Conservation (phyloP, 768 basidiomycete genomes). For the Floccularia luteovirens region DNA sequence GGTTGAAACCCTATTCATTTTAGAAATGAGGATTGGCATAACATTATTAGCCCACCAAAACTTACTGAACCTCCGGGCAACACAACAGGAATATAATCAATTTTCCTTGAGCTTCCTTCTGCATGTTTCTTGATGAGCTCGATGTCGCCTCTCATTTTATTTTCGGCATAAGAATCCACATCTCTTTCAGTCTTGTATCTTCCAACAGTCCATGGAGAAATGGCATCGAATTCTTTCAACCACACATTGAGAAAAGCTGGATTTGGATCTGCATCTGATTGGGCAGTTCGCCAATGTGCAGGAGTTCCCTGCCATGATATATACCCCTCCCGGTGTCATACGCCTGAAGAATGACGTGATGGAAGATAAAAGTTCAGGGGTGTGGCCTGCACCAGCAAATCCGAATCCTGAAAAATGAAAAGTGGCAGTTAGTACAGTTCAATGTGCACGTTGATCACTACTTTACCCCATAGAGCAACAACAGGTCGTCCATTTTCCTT, state of each 20-base stretch:
- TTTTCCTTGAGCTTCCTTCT: slow-evolving; percentile 32
- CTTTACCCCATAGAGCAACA: slow-evolving; percentile 62
- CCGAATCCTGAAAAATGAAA: slow-evolving; percentile 50
- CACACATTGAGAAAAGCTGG: slow-evolving; percentile 61
- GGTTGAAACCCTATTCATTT: slow-evolving; percentile 52
- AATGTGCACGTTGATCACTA: background rate
- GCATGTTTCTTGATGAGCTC: slow-evolving; percentile 49
- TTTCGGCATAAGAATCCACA: slow-evolving; percentile 56
- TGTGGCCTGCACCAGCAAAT: slow-evolving; percentile 51
- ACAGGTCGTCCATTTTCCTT: slow-evolving; percentile 65
- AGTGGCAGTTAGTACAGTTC: background rate
- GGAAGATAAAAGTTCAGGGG: slow-evolving; percentile 48
- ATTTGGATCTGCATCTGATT: slow-evolving; percentile 63
- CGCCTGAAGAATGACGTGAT: slow-evolving; percentile 51
- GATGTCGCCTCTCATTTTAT: slow-evolving; percentile 57
- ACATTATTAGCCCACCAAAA: slow-evolving; percentile 10
- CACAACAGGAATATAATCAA: slow-evolving; percentile 82
- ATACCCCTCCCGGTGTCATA: slow-evolving; percentile 65
- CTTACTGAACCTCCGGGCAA: slow-evolving; percentile 78
- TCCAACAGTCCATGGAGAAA: slow-evolving; percentile 82
- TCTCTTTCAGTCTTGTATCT: slow-evolving; percentile 52
- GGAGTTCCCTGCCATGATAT: slow-evolving; percentile 67
- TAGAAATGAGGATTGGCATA: background rate
- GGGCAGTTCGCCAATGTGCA: slow-evolving; percentile 68
- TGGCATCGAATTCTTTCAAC: slow-evolving; percentile 72